Evolutionary conservation across 106 monocot genomes (phyloP).

Genomic region (Dioscorea alata): DNA sequence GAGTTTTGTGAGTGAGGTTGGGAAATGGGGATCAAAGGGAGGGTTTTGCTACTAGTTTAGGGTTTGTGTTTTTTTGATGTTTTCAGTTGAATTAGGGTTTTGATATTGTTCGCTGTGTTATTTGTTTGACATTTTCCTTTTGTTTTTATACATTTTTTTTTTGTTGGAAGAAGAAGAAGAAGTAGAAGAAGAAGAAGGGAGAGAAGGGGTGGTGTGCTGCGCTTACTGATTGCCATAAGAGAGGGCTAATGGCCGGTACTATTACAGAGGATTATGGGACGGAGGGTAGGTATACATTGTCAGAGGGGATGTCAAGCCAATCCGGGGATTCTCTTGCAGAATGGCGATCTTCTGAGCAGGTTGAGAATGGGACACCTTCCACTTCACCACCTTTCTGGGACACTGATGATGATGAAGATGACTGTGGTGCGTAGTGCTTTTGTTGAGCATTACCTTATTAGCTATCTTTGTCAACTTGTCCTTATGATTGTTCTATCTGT

Average conservation of each 20-base stretch:
- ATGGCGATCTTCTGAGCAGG: conserved; percentile 54
- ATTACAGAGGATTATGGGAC: conserved; percentile 27
- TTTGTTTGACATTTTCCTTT: no score
- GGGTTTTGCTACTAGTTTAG: background rate
- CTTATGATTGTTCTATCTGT: background rate
- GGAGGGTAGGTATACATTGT: conserved; percentile 15
- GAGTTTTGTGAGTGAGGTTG: background rate
- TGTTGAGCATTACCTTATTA: no score
- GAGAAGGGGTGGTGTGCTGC: background rate
- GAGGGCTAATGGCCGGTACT: conserved; percentile 35
- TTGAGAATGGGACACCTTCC: conserved; percentile 61
- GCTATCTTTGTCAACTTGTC: no score
- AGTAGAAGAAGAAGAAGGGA: conserved; percentile 3
- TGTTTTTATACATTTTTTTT: background rate
- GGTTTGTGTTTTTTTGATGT: background rate
- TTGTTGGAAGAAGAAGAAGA: conserved; percentile 13
- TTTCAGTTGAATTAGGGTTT: background rate
- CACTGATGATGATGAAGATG: conserved; percentile 47
- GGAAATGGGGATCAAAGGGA: background rate
- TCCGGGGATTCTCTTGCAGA: conserved; percentile 54
- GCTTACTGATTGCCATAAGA: background rate
- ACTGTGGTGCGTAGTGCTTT: conserved; percentile 32
- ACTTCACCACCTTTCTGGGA: conserved; percentile 65
- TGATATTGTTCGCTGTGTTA: background rate
- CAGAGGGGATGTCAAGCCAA: conserved; percentile 27